Evolutionary conservation across 768 basidiomycete species (phyloP), one percentile per base, ranked within the genome.

Genomic region (Lentinula sp.): DNA sequence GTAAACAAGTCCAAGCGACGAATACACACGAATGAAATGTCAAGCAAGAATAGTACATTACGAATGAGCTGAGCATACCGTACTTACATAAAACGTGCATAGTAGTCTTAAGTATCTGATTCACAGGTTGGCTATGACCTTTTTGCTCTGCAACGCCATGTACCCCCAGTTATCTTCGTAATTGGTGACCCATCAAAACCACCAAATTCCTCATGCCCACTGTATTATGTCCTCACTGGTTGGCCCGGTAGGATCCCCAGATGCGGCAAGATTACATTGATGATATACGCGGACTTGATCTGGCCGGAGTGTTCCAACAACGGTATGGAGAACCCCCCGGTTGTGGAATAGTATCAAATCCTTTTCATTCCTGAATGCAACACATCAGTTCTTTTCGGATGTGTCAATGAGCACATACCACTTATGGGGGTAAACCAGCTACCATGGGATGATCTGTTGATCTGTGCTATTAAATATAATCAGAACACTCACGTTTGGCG

Each of bases 281-380:
- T 82, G 80, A 70, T 82, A 82, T 28, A 76, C 73, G 48, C 82
- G 72, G 57, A 81, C 72, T 66, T 84, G 76, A 60, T 77, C 72
- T 18, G 73, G 69, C 59, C 64, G 71, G 66, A 85, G 85, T 15
- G 88, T 84, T 28, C 88, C 88, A 39, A 66, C 15, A 51, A 85
- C 84, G 1, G 80, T 74, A 65, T 86, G 85, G n/a, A 85, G 70
- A 23, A 84, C 72, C 9, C 84, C 84, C 21, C 84, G 76, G 70
- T 87, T 86, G 68, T 86, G 84, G 76, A 86, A 86, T 35, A 87
- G 65, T 3, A 84, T 80, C 35, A 86, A 72, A 63, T 85, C 83
- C 46, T 76, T 75, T 62, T 81, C 78, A 34, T 74, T 70, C 78
- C 78, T 76, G 23, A 4, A 21, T 31, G 52, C 42, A 34, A 35